phyloP scores from a whole-genome alignment of 306 rosid species.

The Calophaca sinica region DNA sequence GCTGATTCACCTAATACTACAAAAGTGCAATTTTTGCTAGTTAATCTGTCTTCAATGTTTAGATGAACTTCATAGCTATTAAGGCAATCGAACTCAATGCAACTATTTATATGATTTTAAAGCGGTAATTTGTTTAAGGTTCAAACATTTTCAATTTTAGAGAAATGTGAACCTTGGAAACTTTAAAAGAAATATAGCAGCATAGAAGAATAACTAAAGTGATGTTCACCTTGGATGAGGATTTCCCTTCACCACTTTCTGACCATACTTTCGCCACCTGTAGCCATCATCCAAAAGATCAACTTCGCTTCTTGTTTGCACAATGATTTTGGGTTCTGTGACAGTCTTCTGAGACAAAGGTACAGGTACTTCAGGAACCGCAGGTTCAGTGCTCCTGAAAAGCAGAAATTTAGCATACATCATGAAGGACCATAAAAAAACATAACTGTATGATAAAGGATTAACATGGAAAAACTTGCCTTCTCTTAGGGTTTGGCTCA shows the following conservation, averaged over 20 bases:
- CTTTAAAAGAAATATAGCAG: slow-evolving; percentile 22
- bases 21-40: not conserved
- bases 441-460: slow-evolving; percentile 18
- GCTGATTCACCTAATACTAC: slow-evolving; percentile 17
- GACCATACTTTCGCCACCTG: slow-evolving; percentile 98
- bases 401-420: slow-evolving; percentile 30
- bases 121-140: not conserved
- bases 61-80: slow-evolving; percentile 26
- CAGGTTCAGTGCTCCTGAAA: slow-evolving; percentile 76
- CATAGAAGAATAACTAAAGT: slow-evolving; percentile 37
- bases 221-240: slow-evolving; percentile 93
- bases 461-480: slow-evolving; percentile 53
- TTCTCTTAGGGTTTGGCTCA: slow-evolving; percentile 88
- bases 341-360: slow-evolving; percentile 80
- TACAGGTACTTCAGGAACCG: slow-evolving; percentile 63
- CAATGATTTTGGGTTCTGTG: slow-evolving; percentile 93
- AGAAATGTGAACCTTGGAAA: slow-evolving; percentile 21
- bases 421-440: slow-evolving; percentile 21
- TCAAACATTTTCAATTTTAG: not conserved
- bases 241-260: slow-evolving; percentile 97
- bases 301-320: slow-evolving; percentile 93
- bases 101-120: slow-evolving; percentile 31
- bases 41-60: slow-evolving; percentile 9
- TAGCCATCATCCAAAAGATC: slow-evolving; percentile 98
- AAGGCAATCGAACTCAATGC: slow-evolving; percentile 21